These are phyloP conservation scores for Phialemonium atrogriseum DNA, from an alignment of 2,329 filamentous ascomycete species.

Conservation along the genomic window DNA sequence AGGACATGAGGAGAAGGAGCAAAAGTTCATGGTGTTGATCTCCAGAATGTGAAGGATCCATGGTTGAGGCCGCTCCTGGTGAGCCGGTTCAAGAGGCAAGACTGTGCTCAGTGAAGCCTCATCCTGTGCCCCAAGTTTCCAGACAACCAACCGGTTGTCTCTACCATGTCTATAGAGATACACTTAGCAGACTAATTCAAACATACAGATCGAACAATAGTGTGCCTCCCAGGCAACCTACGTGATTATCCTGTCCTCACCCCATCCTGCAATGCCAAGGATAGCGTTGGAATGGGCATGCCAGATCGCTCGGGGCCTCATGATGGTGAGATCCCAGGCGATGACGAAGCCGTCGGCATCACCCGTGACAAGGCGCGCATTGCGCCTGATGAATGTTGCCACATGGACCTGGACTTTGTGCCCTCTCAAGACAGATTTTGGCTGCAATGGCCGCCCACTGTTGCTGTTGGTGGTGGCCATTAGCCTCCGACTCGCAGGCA, in stretches of 20 bases:
- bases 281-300: constrained; percentile 72
- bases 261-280: constrained; percentile 66
- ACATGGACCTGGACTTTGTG: constrained; percentile 75
- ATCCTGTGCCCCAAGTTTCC: constrained; percentile 58
- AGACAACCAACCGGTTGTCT: constrained; percentile 79
- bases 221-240: constrained; percentile 33
- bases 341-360: constrained; percentile 88
- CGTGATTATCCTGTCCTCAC: constrained; percentile 70
- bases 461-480: constrained; percentile 14
- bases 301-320: constrained; percentile 80
- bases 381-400: constrained; percentile 62
- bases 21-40: constrained; percentile 95
- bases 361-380: constrained; percentile 72
- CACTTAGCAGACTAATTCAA: constrained; percentile 1
- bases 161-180: constrained; percentile 63
- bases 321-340: constrained; percentile 75
- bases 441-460: constrained; percentile 26
- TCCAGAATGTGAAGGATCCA: constrained; percentile 79
- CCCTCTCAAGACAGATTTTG: constrained; percentile 67
- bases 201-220: constrained; percentile 2
- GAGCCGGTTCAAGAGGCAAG: constrained; percentile 60
- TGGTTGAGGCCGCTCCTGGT: constrained; percentile 50
- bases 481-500: too few species aligned
- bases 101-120: constrained; percentile 57
- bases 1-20: constrained; percentile 62